Conservation (phyloP, 768 basidiomycete genomes). For the Russula ochroleuca region DNA sequence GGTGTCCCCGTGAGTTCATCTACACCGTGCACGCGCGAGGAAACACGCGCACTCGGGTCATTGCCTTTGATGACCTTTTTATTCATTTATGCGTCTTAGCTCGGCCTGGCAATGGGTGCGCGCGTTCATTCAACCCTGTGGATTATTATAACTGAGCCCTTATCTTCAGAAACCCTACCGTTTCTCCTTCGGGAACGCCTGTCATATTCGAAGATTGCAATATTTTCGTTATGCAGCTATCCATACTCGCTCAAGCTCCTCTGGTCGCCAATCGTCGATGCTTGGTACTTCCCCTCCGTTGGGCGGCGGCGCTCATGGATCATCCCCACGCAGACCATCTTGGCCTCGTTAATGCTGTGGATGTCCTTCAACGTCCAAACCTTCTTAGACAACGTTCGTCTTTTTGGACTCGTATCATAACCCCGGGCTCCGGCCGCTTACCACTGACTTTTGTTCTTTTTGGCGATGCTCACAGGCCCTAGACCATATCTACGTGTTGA, state of each 20-base stretch:
- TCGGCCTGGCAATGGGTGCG: conserved; percentile 27
- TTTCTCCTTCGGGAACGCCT: conserved; percentile 93
- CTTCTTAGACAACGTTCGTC: conserved; percentile 70
- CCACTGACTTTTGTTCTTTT: background rate
- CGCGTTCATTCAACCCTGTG: conserved; percentile 35
- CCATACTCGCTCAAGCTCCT: conserved; percentile 95
- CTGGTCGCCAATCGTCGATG: conserved; percentile 97
- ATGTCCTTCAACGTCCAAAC: conserved; percentile 70
- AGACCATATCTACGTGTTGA: conserved; percentile 72
- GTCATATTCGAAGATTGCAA: conserved; percentile 93
- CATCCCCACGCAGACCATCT: conserved; percentile 89
- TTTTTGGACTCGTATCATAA: conserved; percentile 6
- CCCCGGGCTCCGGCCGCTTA: background rate
- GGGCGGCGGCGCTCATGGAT: conserved; percentile 99
- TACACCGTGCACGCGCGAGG: background rate
- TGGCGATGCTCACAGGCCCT: conserved; percentile 54
- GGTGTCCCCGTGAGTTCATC: conserved; percentile 74
- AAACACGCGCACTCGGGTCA: background rate
- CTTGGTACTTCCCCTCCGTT: conserved; percentile 70
- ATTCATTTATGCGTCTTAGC: background rate
- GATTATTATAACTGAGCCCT: background rate
- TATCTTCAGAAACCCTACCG: conserved; percentile 75
- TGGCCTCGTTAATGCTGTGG: conserved; percentile 78
- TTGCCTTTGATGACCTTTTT: background rate
- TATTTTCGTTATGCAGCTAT: conserved; percentile 88